phyloP scores from a whole-genome alignment of 1,139 yeast genomes.

The Nadsonia starkeyi-henricii region DNA sequence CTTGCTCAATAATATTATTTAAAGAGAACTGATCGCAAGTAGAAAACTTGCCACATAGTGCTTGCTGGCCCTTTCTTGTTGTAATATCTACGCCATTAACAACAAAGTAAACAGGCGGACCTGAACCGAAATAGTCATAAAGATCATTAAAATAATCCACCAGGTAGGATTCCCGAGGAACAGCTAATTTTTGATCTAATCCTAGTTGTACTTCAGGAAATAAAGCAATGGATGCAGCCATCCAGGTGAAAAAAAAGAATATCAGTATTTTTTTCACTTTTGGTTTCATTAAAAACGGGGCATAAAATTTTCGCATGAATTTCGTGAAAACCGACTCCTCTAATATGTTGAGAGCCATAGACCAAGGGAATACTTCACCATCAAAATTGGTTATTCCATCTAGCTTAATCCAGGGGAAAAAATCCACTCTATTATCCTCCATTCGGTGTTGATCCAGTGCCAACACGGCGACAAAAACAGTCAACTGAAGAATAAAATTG shows the following conservation, averaged over 20 bases:
- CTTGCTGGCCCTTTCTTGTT: conserved; percentile 44
- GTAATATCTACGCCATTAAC: conserved; percentile 55
- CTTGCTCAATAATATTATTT: conserved; percentile 78
- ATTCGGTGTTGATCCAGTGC: conserved; percentile 52
- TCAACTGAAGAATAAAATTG: conserved; percentile 66
- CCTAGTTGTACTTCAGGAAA: conserved; percentile 65
- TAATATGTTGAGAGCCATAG: conserved; percentile 5
- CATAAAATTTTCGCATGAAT: conserved; percentile 31
- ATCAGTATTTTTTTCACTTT: conserved; percentile 37
- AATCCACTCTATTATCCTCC: conserved; percentile 46
- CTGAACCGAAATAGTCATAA: conserved; percentile 60
- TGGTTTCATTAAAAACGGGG: conserved; percentile 43
- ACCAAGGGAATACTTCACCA: conserved; percentile 2
- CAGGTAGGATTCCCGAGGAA: conserved; percentile 71
- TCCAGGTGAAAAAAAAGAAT: conserved; percentile 42
- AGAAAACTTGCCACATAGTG: conserved; percentile 76
- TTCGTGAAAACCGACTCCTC: conserved; percentile 23
- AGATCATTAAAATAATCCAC: conserved; percentile 68
- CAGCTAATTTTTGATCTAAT: conserved; percentile 76
- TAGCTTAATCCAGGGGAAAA: conserved; percentile 25
- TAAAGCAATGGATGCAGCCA: conserved; percentile 53
- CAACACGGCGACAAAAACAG: conserved; percentile 64
- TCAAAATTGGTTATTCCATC: conserved; percentile 4
- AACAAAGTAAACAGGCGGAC: conserved; percentile 86
- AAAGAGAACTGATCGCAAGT: conserved; percentile 69